A percentile compares a stretch with the other conserved stretches of the same genome.
phyloP scores from a whole-genome alignment of 1,284 basidiomycete species.

The Pholiota adiposa region DNA sequence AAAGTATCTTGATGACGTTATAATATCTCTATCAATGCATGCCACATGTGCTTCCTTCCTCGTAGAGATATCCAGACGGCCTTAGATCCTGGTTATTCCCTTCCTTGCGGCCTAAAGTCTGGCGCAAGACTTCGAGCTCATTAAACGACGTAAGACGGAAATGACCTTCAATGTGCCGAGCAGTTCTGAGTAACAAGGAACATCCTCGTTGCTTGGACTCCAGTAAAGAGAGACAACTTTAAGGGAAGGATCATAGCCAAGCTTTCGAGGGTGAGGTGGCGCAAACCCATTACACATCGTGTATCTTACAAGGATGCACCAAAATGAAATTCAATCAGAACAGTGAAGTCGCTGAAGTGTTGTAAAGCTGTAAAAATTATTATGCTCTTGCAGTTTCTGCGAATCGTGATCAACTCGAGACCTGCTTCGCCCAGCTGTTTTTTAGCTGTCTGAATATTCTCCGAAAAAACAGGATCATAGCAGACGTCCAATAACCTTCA shows the following conservation, averaged over 20 bases:
- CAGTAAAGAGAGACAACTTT: background rate
- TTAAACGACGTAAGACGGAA: constrained; percentile 20
- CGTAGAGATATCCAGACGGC: background rate
- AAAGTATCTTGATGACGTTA: background rate
- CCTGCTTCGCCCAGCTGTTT: constrained; percentile 3
- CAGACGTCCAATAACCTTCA: background rate
- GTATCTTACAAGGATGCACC: constrained; percentile 17
- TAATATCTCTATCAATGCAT: no score
- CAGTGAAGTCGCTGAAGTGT: constrained; percentile 4
- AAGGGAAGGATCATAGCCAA: constrained; percentile 4
- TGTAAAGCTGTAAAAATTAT: constrained; percentile 8
- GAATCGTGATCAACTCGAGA: constrained; percentile 8
- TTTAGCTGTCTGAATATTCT: constrained; percentile 3
- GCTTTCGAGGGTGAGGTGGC: constrained; percentile 16
- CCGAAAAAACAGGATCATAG: constrained; percentile 16
- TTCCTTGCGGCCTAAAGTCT: constrained; percentile 3
- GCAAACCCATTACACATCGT: constrained; percentile 20
- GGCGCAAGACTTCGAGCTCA: constrained; percentile 10
- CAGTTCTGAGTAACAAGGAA: background rate
- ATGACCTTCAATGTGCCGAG: background rate
- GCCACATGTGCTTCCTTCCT: background rate
- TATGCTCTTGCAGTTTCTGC: constrained; percentile 1
- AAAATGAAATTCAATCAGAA: constrained; percentile 21
- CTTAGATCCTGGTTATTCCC: background rate
- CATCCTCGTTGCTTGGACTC: no score